phyloP scores from a whole-genome alignment of 1,284 basidiomycete genomes.

The Farysia itapuensis region DNA sequence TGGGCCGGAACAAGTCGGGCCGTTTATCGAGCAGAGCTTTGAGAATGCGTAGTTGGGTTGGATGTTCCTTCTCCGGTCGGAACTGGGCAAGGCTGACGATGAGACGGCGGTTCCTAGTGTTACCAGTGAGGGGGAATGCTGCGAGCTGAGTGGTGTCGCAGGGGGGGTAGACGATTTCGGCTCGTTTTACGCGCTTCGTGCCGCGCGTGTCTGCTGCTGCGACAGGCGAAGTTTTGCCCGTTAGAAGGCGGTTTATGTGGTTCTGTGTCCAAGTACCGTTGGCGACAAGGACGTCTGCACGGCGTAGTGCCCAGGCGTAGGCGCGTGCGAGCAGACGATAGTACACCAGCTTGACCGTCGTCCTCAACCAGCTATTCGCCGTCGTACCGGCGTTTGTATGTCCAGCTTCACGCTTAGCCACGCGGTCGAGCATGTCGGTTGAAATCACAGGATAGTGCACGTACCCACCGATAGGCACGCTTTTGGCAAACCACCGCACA shows the following conservation, averaged over 20 bases:
- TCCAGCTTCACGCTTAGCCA: constrained; percentile 65
- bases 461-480: constrained; percentile 80
- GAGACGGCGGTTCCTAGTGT: background rate
- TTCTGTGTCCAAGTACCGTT: constrained; percentile 93
- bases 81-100: constrained; percentile 70
- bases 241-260: constrained; percentile 68
- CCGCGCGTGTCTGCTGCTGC: background rate
- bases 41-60: constrained; percentile 76
- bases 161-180: constrained; percentile 78
- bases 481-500: constrained; percentile 67
- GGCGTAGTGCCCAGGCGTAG: constrained; percentile 75
- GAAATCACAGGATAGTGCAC: constrained; percentile 94
- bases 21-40: constrained; percentile 65
- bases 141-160: constrained; percentile 81
- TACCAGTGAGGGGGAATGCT: constrained; percentile 67
- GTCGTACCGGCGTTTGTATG: constrained; percentile 69
- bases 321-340: constrained; percentile 83
- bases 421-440: constrained; percentile 86
- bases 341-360: constrained; percentile 77
- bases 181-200: background rate
- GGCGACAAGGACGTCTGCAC: constrained; percentile 75
- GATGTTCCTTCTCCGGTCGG: constrained; percentile 88
- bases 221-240: background rate
- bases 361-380: constrained; percentile 69
- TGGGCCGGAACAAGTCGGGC: constrained; percentile 32